A percentile compares a stretch with the other conserved stretches of the same genome.
Evolutionary conservation across 2,329 filamentous ascomycete genomes (phyloP).

Genomic region (Beauveria sp.): DNA sequence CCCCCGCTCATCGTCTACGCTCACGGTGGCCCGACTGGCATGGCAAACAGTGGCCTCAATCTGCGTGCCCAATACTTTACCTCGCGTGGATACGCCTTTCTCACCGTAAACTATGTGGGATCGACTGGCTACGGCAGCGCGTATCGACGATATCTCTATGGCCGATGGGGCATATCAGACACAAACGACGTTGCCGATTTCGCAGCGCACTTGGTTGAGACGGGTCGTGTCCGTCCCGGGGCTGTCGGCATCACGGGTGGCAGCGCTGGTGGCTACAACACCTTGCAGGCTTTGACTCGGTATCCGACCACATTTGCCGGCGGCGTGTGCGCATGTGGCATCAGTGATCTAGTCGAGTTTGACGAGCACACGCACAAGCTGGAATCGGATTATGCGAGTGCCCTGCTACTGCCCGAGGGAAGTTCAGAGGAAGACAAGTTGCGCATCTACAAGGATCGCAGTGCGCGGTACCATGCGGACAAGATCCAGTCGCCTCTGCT

Average conservation of each 20-base stretch:
- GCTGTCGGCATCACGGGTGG: conserved; percentile 41
- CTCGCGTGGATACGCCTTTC: conserved; percentile 44
- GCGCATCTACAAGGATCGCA: conserved; percentile 36
- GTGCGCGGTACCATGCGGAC: conserved; percentile 40
- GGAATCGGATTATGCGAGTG: conserved; percentile 44
- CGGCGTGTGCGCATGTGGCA: conserved; percentile 42
- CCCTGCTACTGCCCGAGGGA: conserved; percentile 31
- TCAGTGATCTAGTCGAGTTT: conserved; percentile 41
- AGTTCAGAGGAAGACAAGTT: conserved; percentile 31
- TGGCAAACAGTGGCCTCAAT: conserved; percentile 34
- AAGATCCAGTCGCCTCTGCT: conserved; percentile 43
- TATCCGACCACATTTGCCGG: conserved; percentile 40
- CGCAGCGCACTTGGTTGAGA: conserved; percentile 32
- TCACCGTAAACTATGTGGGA: conserved; percentile 44
- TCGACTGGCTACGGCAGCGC: conserved; percentile 42
- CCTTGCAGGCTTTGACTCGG: conserved; percentile 39
- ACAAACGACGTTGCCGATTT: conserved; percentile 41
- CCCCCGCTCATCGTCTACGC: conserved; percentile 43
- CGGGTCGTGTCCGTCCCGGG: conserved; percentile 27
- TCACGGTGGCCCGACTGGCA: conserved; percentile 45
- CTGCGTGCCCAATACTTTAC: conserved; percentile 45
- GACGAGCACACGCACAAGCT: conserved; percentile 46
- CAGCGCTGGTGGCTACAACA: conserved; percentile 47
- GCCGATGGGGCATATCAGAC: conserved; percentile 44
- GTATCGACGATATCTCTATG: conserved; percentile 42